Conservation (phyloP, 441 rosid genomes). For the Pelargonium cotyledonis region DNA sequence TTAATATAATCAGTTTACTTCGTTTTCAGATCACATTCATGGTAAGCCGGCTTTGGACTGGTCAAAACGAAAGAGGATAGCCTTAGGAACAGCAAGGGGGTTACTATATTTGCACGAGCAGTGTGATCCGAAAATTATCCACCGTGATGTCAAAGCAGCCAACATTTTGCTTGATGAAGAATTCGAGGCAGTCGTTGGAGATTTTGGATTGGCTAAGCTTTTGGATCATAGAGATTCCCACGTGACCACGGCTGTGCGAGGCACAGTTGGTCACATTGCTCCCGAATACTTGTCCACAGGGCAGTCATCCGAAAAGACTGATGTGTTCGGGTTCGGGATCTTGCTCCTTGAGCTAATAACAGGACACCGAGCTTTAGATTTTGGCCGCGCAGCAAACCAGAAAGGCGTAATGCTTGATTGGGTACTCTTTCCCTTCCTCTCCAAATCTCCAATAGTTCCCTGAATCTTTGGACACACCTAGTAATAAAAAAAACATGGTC, state of each 20-base stretch:
- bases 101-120: conserved; percentile 86
- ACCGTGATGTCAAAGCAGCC: too few relatives aligned
- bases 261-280: conserved; percentile 86
- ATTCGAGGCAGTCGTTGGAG: conserved; percentile 72
- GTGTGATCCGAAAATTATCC: conserved; percentile 22
- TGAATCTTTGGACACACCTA: too few relatives aligned
- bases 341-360: conserved; percentile 72
- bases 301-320: conserved; percentile 92
- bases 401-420: conserved; percentile 81
- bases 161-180: too few relatives aligned
- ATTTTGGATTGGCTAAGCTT: conserved; percentile 83
- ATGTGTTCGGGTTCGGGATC: conserved; percentile 89
- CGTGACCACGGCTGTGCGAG: conserved; percentile 86
- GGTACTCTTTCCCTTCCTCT: conserved; percentile 24
- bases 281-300: conserved; percentile 91
- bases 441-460: conserved; percentile 22
- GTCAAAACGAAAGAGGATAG: conserved; percentile 72
- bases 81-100: conserved; percentile 82
- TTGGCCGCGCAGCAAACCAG: conserved; percentile 68
- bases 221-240: conserved; percentile 80
- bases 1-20: neutral
- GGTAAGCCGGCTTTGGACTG: conserved; percentile 77
- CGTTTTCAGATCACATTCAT: conserved; percentile 21
- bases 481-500: too few relatives aligned
- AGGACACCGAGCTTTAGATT: conserved; percentile 72